phyloP scores from a whole-genome alignment of 2,329 filamentous ascomycete genomes.

The Alternaria sp. region DNA sequence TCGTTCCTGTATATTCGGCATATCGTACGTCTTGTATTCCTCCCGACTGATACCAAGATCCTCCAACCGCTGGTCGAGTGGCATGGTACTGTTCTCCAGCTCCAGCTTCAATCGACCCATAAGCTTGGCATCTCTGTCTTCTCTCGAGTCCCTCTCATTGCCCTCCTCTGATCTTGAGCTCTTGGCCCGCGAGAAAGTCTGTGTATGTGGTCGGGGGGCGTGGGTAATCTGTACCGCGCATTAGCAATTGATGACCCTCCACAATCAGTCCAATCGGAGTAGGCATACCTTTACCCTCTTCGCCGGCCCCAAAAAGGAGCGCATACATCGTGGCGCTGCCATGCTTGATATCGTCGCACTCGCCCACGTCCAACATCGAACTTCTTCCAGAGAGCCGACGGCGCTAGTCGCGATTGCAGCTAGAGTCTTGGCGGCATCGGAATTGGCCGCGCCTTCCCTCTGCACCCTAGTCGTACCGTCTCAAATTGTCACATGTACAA shows the following conservation, averaged over 20 bases:
- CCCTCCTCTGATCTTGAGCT: slow-evolving; percentile 27
- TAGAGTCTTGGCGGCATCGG: slow-evolving; percentile 42
- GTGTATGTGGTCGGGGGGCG: slow-evolving; percentile 28
- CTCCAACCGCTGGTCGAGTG: slow-evolving; percentile 34
- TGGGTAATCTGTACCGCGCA: slow-evolving; percentile 29
- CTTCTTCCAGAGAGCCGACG: slow-evolving; percentile 24
- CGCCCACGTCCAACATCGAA: slow-evolving; percentile 16
- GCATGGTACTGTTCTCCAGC: slow-evolving; percentile 29
- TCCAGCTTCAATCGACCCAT: slow-evolving; percentile 23
- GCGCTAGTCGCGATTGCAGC: slow-evolving; percentile 27
- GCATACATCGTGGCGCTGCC: slow-evolving; percentile 53
- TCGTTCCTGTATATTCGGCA: neutral
- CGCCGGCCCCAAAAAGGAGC: slow-evolving; percentile 51
- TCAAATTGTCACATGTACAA: slow-evolving; percentile 16
- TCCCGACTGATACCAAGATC: slow-evolving; percentile 34
- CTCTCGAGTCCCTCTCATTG: slow-evolving; percentile 16
- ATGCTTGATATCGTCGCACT: slow-evolving; percentile 42
- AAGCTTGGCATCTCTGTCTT: slow-evolving; percentile 10
- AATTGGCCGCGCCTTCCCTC: slow-evolving; percentile 38
- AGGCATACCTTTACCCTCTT: slow-evolving; percentile 51
- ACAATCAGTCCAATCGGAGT: neutral
- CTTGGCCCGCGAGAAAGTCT: slow-evolving; percentile 31
- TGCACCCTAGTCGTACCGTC: slow-evolving; percentile 25
- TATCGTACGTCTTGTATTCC: slow-evolving; percentile 38
- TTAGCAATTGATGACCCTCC: slow-evolving; percentile 20